Percentiles rank a stretch among this genome's conserved stretches.
Evolutionary conservation across 495 filamentous ascomycete genomes (phyloP).

Genomic region (Tuber melanosporum): DNA sequence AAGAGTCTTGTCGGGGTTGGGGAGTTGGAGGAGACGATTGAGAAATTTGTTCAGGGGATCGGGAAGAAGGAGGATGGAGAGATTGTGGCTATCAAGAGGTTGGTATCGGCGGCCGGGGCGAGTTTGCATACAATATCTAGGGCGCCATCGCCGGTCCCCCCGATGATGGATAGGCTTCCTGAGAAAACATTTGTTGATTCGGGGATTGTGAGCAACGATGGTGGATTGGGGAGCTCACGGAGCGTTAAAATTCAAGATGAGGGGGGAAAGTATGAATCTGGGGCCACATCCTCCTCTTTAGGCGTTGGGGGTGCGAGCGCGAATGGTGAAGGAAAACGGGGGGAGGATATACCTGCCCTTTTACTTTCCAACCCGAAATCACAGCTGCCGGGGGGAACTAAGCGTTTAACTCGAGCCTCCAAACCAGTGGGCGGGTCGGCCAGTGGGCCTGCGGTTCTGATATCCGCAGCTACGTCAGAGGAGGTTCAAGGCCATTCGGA

Average conservation of each 20-base stretch:
- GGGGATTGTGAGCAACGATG: neutral
- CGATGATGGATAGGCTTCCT: neutral
- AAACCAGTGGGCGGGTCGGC: neutral
- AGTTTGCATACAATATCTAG: neutral
- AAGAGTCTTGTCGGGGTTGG: neutral
- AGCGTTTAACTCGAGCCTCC: neutral
- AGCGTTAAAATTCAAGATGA: neutral
- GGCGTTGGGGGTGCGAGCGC: neutral
- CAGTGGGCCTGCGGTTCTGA: neutral
- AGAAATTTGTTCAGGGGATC: neutral
- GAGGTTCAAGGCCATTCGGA: neutral
- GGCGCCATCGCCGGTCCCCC: neutral
- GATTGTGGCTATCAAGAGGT: neutral
- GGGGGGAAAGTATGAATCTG: neutral
- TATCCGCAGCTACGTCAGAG: neutral
- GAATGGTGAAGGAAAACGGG: neutral
- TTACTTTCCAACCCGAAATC: neutral
- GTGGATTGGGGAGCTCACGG: neutral
- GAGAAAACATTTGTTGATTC: neutral
- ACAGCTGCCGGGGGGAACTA: neutral
- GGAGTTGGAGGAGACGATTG: neutral
- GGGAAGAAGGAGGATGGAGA: neutral
- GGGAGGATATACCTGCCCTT: neutral
- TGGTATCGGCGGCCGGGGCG: neutral
- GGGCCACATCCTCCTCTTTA: neutral